These are phyloP conservation scores for Raffaelea ambrosiae DNA, from an alignment of 2,329 filamentous ascomycete genomes.

Conservation along the genomic window DNA sequence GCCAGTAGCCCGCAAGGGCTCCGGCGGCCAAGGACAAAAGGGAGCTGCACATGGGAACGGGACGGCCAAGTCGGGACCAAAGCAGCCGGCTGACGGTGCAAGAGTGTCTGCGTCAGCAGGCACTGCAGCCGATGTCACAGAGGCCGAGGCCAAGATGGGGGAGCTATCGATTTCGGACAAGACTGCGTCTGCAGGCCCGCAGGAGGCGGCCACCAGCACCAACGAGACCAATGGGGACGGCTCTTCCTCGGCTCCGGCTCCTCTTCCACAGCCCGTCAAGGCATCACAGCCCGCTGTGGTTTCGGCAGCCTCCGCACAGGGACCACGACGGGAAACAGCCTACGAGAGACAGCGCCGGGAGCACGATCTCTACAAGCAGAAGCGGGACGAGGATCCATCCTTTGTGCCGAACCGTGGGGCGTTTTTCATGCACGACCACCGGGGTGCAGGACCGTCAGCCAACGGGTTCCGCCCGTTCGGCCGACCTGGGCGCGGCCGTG, in stretches of 20 bases:
- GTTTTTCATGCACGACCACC: constrained; percentile 96
- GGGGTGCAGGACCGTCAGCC: constrained; percentile 65
- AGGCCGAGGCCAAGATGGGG: constrained; percentile 53
- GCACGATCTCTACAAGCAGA: constrained; percentile 84
- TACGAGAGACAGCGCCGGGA: constrained; percentile 70
- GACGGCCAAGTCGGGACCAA: constrained; percentile 21
- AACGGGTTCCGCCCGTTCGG: constrained; percentile 69
- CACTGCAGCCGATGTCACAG: constrained; percentile 30
- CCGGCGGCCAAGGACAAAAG: constrained; percentile 9
- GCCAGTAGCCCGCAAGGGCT: constrained; percentile 20
- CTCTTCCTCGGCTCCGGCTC: neutral
- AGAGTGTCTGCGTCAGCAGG: constrained; percentile 15
- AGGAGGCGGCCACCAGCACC: constrained; percentile 9
- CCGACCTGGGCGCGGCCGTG: constrained; percentile 52
- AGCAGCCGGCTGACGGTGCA: constrained; percentile 8
- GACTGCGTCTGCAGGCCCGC: constrained; percentile 16
- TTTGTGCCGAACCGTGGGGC: constrained; percentile 91
- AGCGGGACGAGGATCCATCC: constrained; percentile 78
- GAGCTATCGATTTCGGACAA: constrained; percentile 31
- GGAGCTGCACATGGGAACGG: constrained; percentile 23
- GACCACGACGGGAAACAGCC: constrained; percentile 36
- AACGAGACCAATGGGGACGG: constrained; percentile 29
- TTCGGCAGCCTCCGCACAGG: constrained; percentile 6
- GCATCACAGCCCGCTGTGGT: constrained; percentile 27
- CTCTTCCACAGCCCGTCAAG: neutral